These are phyloP conservation scores for Phylloporus scabripes DNA, from an alignment of 768 basidiomycete species.

Conservation along the genomic window DNA sequence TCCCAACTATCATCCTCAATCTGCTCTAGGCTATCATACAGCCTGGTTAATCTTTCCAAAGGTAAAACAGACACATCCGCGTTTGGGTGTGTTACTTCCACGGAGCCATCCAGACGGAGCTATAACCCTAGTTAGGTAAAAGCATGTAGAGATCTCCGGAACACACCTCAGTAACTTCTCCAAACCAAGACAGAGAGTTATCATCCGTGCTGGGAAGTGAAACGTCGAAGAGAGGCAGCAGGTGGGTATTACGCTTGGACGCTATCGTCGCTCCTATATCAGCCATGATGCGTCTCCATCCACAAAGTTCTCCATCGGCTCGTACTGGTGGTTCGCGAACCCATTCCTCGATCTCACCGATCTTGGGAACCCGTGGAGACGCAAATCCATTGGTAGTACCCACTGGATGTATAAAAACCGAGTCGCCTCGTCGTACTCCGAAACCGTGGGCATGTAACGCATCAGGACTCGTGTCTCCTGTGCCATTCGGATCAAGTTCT, in stretches of 20 bases:
- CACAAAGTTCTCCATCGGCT: conserved; percentile 47
- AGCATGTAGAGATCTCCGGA: conserved; percentile 1
- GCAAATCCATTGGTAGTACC: conserved; percentile 69
- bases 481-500: conserved; percentile 85
- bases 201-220: conserved; percentile 38
- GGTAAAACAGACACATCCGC: conserved; percentile 45
- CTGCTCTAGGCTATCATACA: conserved; percentile 80
- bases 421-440: conserved; percentile 79
- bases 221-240: conserved; percentile 38
- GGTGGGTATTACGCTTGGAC: conserved; percentile 36
- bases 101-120: conserved; percentile 70
- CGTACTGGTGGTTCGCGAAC: conserved; percentile 54
- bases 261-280: conserved; percentile 61
- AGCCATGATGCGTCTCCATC: conserved; percentile 70
- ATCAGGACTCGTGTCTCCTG: conserved; percentile 44
- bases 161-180: conserved; percentile 74
- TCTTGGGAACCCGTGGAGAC: conserved; percentile 67
- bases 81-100: conserved; percentile 69
- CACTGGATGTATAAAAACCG: conserved; percentile 71
- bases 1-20: conserved; percentile 65
- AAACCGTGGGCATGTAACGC: conserved; percentile 51
- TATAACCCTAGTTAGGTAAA: conserved; percentile 26
- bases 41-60: conserved; percentile 61
- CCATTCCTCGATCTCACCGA: conserved; percentile 83
- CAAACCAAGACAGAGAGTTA: conserved; percentile 65